Conservation (phyloP, 176 grass and related monocot species). For the Bolboschoenus planiculmis region DNA sequence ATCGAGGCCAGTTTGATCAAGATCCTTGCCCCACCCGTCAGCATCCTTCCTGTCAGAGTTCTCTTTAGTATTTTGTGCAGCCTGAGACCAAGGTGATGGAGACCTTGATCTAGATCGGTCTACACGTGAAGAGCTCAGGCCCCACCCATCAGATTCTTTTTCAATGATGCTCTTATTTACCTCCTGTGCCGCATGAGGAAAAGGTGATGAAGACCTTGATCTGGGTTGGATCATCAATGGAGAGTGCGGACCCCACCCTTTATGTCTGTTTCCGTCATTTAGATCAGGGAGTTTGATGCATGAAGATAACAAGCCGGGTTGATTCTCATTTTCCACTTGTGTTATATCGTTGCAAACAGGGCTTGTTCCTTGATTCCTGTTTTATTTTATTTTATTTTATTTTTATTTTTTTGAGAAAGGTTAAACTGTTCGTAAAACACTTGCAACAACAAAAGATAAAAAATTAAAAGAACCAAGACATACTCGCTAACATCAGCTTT, state of each 20-base stretch:
- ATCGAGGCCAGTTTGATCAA: background rate
- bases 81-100: constrained; percentile 10
- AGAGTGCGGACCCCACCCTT: background rate
- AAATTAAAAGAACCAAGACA: background rate
- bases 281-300: background rate
- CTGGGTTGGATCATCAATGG: background rate
- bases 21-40: background rate
- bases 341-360: background rate
- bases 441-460: background rate
- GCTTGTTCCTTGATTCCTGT: background rate
- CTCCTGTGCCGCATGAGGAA: background rate
- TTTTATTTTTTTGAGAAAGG: background rate
- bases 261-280: background rate
- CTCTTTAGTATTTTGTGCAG: background rate
- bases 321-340: background rate
- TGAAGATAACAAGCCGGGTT: background rate
- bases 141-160: constrained; percentile 11
- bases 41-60: background rate
- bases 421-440: background rate
- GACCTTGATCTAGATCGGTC: background rate
- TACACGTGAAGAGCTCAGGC: background rate
- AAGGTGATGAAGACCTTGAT: background rate
- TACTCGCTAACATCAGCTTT: background rate
- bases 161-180: background rate
- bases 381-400: no score